Conservation (phyloP, 345 rosid genomes). For the Dovyalis caffra region DNA sequence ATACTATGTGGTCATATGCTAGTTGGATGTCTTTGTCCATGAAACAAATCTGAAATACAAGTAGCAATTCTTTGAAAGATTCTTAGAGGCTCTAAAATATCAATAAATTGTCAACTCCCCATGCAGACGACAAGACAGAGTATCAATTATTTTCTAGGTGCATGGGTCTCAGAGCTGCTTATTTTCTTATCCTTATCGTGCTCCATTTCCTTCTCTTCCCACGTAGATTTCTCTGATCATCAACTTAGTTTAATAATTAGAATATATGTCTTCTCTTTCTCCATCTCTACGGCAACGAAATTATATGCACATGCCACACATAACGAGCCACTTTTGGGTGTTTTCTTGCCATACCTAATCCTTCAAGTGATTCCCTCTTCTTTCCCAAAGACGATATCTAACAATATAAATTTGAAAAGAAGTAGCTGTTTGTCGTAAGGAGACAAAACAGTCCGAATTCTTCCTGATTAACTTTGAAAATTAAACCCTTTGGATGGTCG, state of each 20-base stretch:
- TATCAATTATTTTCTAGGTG: conserved; percentile 10
- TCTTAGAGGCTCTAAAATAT: conserved; percentile 15
- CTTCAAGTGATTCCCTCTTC: conserved; percentile 25
- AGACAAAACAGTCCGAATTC: conserved; percentile 26
- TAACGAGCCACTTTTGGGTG: conserved; percentile 26
- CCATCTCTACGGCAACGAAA: conserved; percentile 2
- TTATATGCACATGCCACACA: conserved; percentile 20
- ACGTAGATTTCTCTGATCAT: conserved; percentile 19
- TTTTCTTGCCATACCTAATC: conserved; percentile 32
- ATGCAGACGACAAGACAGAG: conserved; percentile 29
- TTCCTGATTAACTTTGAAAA: conserved; percentile 18
- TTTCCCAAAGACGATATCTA: neutral
- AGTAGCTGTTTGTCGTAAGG: neutral
- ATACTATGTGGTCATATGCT: neutral
- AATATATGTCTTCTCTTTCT: conserved; percentile 16
- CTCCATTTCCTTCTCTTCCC: conserved; percentile 21
- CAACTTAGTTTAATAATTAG: conserved; percentile 10
- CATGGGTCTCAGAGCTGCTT: neutral
- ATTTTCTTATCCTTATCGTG: conserved; percentile 5
- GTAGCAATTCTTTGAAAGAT: conserved; percentile 38
- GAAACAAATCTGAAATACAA: neutral
- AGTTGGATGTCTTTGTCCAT: conserved; percentile 29
- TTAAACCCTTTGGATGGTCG: conserved; percentile 20
- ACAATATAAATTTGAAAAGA: neutral
- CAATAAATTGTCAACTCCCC: conserved; percentile 42